These are phyloP conservation scores for Sporothrix euskadiensis DNA, from an alignment of 2,329 filamentous ascomycete species.

Conservation along the genomic window DNA sequence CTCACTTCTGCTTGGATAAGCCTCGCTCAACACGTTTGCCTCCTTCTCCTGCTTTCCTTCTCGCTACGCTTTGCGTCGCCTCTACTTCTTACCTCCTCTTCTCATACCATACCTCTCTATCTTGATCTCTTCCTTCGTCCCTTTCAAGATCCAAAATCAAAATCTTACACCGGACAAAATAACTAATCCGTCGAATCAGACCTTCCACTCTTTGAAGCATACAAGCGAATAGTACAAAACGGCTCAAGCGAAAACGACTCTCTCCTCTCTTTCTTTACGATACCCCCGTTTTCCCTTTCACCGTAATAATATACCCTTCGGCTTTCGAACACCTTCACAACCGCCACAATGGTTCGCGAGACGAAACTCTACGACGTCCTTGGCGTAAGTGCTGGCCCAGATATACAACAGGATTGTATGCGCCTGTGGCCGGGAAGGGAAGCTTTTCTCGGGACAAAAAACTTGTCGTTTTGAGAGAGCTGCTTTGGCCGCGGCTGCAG, in stretches of 20 bases:
- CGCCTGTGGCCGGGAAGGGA: neutral
- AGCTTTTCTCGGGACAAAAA: neutral
- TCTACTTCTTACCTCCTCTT: neutral
- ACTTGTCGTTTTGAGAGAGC: neutral
- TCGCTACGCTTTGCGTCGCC: neutral
- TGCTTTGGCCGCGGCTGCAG: neutral
- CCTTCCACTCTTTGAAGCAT: neutral
- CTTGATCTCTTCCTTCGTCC: neutral
- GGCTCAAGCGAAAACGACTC: neutral
- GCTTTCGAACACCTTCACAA: neutral
- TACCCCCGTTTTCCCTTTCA: constrained; percentile 16
- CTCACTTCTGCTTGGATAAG: constrained; percentile 28
- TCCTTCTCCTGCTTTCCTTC: constrained; percentile 12
- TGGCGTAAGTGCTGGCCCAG: constrained; percentile 60
- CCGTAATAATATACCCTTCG: constrained; percentile 17
- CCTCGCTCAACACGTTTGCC: constrained; percentile 21
- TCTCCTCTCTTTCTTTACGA: neutral
- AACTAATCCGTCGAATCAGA: constrained; percentile 13
- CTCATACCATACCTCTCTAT: constrained; percentile 9
- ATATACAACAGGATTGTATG: neutral
- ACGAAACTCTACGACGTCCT: constrained; percentile 77
- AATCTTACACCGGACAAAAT: neutral
- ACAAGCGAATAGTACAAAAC: neutral
- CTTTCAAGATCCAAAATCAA: neutral
- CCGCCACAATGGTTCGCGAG: constrained; percentile 70